phyloP scores from a whole-genome alignment of 78 protist species.

The Dictyostelium brefeldianum region DNA sequence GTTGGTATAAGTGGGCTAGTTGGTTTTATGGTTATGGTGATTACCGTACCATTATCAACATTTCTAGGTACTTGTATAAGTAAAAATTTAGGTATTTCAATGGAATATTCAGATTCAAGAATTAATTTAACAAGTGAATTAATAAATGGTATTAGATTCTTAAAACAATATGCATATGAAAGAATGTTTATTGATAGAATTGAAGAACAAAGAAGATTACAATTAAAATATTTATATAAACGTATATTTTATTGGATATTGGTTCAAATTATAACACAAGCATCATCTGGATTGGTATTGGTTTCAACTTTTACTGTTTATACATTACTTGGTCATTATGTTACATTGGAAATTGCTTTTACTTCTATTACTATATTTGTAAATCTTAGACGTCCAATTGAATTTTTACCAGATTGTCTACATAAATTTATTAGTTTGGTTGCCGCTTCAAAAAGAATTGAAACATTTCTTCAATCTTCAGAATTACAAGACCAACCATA shows the following conservation, averaged over 20 bases:
- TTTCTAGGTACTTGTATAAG: not conserved
- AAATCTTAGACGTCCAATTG: conserved; percentile 49
- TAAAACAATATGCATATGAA: conserved; percentile 66
- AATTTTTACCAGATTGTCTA: conserved; percentile 43
- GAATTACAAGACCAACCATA: conserved; percentile 15
- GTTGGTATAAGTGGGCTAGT: conserved; percentile 39
- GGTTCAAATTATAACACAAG: conserved; percentile 17
- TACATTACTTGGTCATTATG: conserved; percentile 1
- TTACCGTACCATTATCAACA: conserved; percentile 19
- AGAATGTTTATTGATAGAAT: conserved; percentile 36
- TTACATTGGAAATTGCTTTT: conserved; percentile 38
- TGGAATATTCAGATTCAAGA: conserved; percentile 19
- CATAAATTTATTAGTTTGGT: not conserved
- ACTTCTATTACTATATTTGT: conserved; percentile 35
- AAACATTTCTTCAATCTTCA: conserved; percentile 4
- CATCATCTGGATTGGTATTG: conserved; percentile 30
- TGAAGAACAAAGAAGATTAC: not conserved
- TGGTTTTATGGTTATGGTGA: conserved; percentile 44
- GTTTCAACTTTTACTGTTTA: conserved; percentile 22
- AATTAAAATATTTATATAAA: not conserved
- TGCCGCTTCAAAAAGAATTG: conserved; percentile 18
- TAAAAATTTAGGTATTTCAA: conserved; percentile 11
- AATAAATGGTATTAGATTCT: conserved; percentile 39
- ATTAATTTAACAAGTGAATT: conserved; percentile 24
- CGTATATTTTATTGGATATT: conserved; percentile 15